These are phyloP conservation scores for Yarrowia sp. DNA, from an alignment of 805 yeast genomes.

Conservation along the genomic window DNA sequence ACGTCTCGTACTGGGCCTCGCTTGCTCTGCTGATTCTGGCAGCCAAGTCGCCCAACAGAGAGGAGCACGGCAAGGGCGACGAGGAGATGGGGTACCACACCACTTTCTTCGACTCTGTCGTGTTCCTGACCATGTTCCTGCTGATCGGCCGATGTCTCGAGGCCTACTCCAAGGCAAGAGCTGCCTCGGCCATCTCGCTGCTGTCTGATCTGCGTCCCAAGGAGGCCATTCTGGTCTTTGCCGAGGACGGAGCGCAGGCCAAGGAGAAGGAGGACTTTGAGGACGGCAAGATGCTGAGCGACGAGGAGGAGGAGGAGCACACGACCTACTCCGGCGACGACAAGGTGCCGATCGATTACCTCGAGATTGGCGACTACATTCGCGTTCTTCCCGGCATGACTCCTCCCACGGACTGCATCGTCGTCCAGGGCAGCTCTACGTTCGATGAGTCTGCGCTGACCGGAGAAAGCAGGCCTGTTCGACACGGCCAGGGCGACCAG, in stretches of 20 bases:
- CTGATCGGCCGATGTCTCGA: slow-evolving; percentile 70
- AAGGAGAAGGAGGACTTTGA: neutral
- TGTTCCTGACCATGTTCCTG: slow-evolving; percentile 68
- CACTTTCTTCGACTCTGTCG: slow-evolving; percentile 76
- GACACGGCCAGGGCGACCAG: slow-evolving; percentile 59
- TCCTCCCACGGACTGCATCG: slow-evolving; percentile 73
- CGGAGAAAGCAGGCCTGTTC: slow-evolving; percentile 71
- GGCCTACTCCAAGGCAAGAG: slow-evolving; percentile 61
- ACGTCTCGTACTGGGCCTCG: slow-evolving; percentile 69
- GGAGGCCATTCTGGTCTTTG: slow-evolving; percentile 46
- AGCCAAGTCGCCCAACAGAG: slow-evolving; percentile 35
- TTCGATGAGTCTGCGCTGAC: slow-evolving; percentile 89
- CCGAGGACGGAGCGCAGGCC: neutral
- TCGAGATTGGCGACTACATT: slow-evolving; percentile 88
- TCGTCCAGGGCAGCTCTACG: slow-evolving; percentile 69
- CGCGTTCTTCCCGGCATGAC: slow-evolving; percentile 42
- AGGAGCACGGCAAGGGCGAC: neutral
- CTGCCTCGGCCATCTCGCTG: slow-evolving; percentile 61
- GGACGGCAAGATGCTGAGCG: neutral
- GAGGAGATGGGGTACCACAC: slow-evolving; percentile 45
- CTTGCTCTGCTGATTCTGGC: slow-evolving; percentile 53
- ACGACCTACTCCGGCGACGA: slow-evolving; percentile 17
- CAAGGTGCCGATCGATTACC: slow-evolving; percentile 38
- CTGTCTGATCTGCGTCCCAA: slow-evolving; percentile 53
- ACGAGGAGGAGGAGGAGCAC: neutral